Evolutionary conservation across 73 alveolate species (phyloP).

Genomic region (Effrenium voratum): DNA sequence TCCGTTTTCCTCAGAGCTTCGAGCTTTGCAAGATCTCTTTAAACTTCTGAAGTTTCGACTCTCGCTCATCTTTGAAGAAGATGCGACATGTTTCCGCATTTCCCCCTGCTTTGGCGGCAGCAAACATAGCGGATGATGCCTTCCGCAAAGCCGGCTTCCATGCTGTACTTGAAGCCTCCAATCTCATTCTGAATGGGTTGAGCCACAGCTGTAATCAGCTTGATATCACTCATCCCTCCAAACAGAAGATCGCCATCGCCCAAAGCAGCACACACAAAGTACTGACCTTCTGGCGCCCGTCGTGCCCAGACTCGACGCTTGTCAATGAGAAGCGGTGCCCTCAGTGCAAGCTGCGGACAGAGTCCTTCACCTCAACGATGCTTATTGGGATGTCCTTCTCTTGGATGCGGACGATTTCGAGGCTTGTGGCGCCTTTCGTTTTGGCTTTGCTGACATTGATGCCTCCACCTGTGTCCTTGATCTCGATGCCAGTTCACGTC

Average conservation of each 20-base stretch:
- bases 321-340: slow-evolving; percentile 48
- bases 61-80: slow-evolving; percentile 70
- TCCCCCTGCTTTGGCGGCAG: no score
- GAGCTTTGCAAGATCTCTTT: neutral
- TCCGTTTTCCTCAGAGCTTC: slow-evolving; percentile 31
- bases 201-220: slow-evolving; percentile 66
- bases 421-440: slow-evolving; percentile 78
- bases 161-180: slow-evolving; percentile 87
- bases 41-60: neutral
- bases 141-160: slow-evolving; percentile 93
- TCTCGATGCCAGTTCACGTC: slow-evolving; percentile 84
- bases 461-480: slow-evolving; percentile 58
- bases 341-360: slow-evolving; percentile 91
- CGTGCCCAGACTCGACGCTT: slow-evolving; percentile 79
- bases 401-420: slow-evolving; percentile 81
- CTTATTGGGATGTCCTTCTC: slow-evolving; percentile 90
- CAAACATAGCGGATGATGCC: slow-evolving; percentile 48
- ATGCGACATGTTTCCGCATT: slow-evolving; percentile 72
- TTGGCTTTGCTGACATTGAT: slow-evolving; percentile 76
- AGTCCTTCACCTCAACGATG: slow-evolving; percentile 82
- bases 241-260: slow-evolving; percentile 88
- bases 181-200: slow-evolving; percentile 81
- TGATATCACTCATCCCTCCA: slow-evolving; percentile 89
- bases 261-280: slow-evolving; percentile 79
- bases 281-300: slow-evolving; percentile 91